A percentile compares a stretch with the other conserved stretches of the same genome.
Conservation (phyloP, 352 stramenopile species). For the Phytophthora tubulina region DNA sequence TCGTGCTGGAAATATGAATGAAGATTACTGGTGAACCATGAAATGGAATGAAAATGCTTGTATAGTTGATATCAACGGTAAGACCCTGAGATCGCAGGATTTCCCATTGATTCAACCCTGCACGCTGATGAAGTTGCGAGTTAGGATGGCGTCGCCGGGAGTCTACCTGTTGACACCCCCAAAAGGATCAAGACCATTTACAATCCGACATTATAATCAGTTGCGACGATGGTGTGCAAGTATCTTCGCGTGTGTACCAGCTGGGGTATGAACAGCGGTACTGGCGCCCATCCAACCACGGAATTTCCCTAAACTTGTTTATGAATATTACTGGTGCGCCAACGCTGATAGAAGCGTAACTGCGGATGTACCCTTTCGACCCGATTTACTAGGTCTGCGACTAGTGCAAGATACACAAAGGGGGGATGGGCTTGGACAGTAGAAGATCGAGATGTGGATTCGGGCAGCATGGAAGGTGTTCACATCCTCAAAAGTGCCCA, state of each 20-base stretch:
- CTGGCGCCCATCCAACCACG: background rate
- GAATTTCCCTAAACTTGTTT: background rate
- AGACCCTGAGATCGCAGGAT: background rate
- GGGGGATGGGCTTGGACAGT: background rate
- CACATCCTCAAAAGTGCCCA: background rate
- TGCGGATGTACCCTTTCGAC: background rate
- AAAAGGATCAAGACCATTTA: background rate
- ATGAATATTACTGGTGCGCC: background rate
- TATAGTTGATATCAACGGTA: background rate
- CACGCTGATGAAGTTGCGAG: background rate
- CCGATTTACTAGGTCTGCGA: too few relatives aligned
- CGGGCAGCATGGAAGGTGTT: background rate
- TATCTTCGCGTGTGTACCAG: background rate
- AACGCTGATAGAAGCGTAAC: background rate
- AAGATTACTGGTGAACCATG: background rate
- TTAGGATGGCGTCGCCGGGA: background rate
- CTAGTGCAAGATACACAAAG: background rate
- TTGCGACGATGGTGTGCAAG: background rate
- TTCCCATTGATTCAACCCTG: background rate
- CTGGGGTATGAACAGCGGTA: background rate
- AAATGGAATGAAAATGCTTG: background rate
- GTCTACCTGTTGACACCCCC: background rate
- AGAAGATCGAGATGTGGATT: background rate
- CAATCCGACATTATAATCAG: background rate
- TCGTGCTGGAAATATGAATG: background rate